A percentile compares a stretch with the other conserved stretches of the same genome.
Evolutionary conservation across 805 yeast species (phyloP).

Genomic region (Metschnikowia kunwiensis): DNA sequence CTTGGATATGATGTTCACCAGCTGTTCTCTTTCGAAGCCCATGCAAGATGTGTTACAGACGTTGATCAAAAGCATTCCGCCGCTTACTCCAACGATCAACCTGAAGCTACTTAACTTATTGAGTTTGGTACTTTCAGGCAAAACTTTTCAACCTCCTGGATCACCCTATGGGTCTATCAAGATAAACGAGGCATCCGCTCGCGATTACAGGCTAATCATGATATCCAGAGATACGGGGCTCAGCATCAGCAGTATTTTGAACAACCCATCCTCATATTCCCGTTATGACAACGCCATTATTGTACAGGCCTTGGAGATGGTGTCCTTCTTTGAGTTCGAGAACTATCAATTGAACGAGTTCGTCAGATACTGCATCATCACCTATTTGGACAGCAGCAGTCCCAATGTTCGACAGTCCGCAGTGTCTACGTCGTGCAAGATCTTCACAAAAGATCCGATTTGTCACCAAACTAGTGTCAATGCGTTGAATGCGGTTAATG

Average conservation of each 20-base stretch:
- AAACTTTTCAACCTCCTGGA: slow-evolving; percentile 78
- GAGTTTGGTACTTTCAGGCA: slow-evolving; percentile 77
- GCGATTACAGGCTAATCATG: slow-evolving; percentile 73
- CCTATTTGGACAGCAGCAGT: slow-evolving; percentile 77
- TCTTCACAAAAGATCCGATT: slow-evolving; percentile 78
- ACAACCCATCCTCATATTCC: slow-evolving; percentile 32
- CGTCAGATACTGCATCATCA: slow-evolving; percentile 78
- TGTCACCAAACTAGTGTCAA: slow-evolving; percentile 77
- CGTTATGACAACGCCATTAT: slow-evolving; percentile 47
- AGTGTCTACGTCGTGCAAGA: slow-evolving; percentile 74
- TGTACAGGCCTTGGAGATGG: slow-evolving; percentile 74
- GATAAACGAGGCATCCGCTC: slow-evolving; percentile 64
- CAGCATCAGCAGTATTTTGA: slow-evolving; percentile 33
- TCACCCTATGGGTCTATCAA: slow-evolving; percentile 65
- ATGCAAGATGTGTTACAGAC: slow-evolving; percentile 73
- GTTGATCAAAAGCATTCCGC: slow-evolving; percentile 71
- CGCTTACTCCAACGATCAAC: slow-evolving; percentile 70
- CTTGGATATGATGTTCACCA: slow-evolving; percentile 66
- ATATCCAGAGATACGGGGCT: slow-evolving; percentile 63
- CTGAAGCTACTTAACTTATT: slow-evolving; percentile 67
- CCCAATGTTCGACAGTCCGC: slow-evolving; percentile 81
- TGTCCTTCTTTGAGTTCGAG: slow-evolving; percentile 70
- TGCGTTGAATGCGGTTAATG: slow-evolving; percentile 78
- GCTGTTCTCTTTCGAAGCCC: slow-evolving; percentile 79
- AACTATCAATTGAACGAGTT: slow-evolving; percentile 80